Evolutionary conservation across 768 basidiomycete species (phyloP).

Genomic region (Dictyophora rubrovolvata): DNA sequence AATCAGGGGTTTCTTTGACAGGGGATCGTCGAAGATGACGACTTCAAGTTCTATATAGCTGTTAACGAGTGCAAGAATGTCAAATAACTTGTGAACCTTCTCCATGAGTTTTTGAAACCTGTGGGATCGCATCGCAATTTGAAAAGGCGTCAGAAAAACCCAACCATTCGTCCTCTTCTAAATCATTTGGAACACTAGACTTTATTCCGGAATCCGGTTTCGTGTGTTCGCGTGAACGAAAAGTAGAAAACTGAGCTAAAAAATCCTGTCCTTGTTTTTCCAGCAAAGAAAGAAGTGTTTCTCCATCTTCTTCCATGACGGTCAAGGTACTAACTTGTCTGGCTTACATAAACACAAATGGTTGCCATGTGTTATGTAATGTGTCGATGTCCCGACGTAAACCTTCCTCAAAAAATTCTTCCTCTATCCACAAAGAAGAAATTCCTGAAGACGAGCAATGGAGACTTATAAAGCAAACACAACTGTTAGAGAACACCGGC

Average conservation of each 20-base stretch:
- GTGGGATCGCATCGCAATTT: conserved; percentile 15
- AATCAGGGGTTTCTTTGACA: conserved; percentile 15
- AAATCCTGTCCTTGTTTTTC: conserved; percentile 40
- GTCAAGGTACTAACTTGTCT: not conserved
- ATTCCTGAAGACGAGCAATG: conserved; percentile 71
- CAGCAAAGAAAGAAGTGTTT: conserved; percentile 29
- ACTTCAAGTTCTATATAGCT: conserved; percentile 31
- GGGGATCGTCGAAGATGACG: conserved; percentile 43
- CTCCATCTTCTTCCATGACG: conserved; percentile 16
- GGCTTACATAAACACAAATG: not conserved
- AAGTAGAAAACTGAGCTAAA: conserved; percentile 29
- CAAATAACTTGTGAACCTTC: conserved; percentile 29
- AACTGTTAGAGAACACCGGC: conserved; percentile 21
- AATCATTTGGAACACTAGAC: conserved; percentile 8
- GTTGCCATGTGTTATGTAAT: not conserved
- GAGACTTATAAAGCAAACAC: conserved; percentile 61
- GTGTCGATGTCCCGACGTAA: not conserved
- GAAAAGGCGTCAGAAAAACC: conserved; percentile 23
- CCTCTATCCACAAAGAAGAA: conserved; percentile 23
- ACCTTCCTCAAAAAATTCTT: not conserved
- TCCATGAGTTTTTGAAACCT: conserved; percentile 10
- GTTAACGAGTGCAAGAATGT: conserved; percentile 30
- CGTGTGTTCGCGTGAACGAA: not conserved
- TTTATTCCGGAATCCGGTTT: not conserved
- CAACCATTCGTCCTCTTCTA: conserved; percentile 29